A percentile compares a stretch with the other conserved stretches of the same genome.
phyloP scores from a whole-genome alignment of 2,329 filamentous ascomycete genomes.

The Colletotrichum agaves region DNA sequence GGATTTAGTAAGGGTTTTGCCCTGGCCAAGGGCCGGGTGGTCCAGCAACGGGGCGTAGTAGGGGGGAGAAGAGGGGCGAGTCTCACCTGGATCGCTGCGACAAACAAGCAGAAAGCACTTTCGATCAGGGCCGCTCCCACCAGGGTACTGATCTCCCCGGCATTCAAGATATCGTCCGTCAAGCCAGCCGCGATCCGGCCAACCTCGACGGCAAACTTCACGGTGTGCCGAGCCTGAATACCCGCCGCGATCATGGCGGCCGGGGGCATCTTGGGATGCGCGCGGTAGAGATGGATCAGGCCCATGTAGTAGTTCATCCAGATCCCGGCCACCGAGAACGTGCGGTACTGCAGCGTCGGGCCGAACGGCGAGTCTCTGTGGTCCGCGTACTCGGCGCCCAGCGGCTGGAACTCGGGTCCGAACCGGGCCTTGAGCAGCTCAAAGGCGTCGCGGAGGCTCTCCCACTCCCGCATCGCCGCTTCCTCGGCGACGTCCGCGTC shows the following conservation, averaged over 20 bases:
- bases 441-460: constrained; percentile 77
- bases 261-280: constrained; percentile 91
- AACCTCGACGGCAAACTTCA: constrained; percentile 76
- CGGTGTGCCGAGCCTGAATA: constrained; percentile 78
- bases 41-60: background rate
- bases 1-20: constrained; percentile 33
- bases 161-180: constrained; percentile 62
- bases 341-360: constrained; percentile 81
- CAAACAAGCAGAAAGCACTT: constrained; percentile 83
- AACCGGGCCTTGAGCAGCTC: constrained; percentile 72
- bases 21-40: background rate
- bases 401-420: constrained; percentile 79
- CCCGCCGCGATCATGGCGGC: constrained; percentile 88
- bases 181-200: constrained; percentile 84
- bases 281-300: constrained; percentile 82
- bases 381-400: constrained; percentile 74
- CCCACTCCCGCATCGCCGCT: constrained; percentile 83
- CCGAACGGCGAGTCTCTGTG: constrained; percentile 81
- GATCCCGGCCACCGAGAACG: constrained; percentile 86
- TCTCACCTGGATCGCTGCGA: constrained; percentile 79
- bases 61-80: background rate
- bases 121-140: constrained; percentile 87
- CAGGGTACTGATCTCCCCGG: constrained; percentile 75
- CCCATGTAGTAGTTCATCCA: constrained; percentile 91
- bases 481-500: constrained; percentile 73